Base-by-base conservation (phyloP, 106 monocot genomes). In the Dactylorhiza incarnata region DNA sequence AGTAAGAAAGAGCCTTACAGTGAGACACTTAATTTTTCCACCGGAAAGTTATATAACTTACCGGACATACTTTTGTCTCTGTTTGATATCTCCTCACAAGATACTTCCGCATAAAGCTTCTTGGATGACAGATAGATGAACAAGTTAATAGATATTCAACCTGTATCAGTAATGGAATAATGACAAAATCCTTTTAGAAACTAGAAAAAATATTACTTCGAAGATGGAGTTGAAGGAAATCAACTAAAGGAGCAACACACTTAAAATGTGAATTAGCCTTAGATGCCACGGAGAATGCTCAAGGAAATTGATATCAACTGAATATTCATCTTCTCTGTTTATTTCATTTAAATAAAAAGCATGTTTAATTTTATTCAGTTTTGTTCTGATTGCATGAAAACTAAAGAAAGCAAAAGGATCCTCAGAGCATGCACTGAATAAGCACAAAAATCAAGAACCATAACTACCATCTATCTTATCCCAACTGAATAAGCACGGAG, bases 251-350 rank as follows among this genome's bases (percentile, higher is more conserved):
- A 52, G 15, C 13, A 52, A 52, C 6, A 9, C 9, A 52, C 13
- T 15, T 11, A 0, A 11, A 15, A 52, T 52, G 52, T 24, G 63
- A 9, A 65, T 26, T 59, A 15, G 59, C 7, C 17, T 7, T 19
- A 17, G 20, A 19, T 59, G 59, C 20, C 17, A 59, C 19, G 20
- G 5, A 1, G 59, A 59, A 59, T n/a, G 17, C 59, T 19, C 59
- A 59, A 59, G 59, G 22, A 59, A 59, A 59, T 59, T n/a, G n/a
- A 59, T 19, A 65, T 65, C 63, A 65, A 65, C 25, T 24, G 22
- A 7, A 65, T 25, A 65, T 11, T 26, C 11, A 26, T 24, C 37
- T 37, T 37, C 37, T 37, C 1, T 37, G 37, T 37, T 1, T 37
- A 37, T 37, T 37, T 37, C 37, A 37, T 37, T 37, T 37, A 3